phyloP scores from a whole-genome alignment of 2,329 filamentous ascomycete genomes.

The Stylonectria norvegica region DNA sequence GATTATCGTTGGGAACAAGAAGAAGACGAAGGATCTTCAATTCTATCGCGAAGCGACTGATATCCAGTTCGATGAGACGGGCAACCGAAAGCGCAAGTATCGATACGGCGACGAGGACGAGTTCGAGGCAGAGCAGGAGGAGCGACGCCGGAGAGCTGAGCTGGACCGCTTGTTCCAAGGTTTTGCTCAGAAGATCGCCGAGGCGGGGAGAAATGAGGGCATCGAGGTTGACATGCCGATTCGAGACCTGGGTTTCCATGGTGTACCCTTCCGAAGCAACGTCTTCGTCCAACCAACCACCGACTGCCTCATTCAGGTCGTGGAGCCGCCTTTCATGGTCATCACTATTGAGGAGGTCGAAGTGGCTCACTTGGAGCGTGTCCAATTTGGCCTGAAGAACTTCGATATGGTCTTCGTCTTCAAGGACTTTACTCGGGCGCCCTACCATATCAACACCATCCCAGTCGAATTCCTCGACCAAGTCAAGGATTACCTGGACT shows the following conservation, averaged over 20 bases:
- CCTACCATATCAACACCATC: conserved; percentile 95
- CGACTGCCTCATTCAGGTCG: conserved; percentile 94
- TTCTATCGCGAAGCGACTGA: conserved; percentile 98
- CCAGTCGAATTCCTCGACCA: conserved; percentile 91
- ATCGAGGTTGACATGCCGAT: conserved; percentile 96
- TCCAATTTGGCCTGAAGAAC: conserved; percentile 96
- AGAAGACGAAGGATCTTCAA: conserved; percentile 98
- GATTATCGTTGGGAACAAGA: conserved; percentile 94
- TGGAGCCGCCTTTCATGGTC: conserved; percentile 94
- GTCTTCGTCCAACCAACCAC: conserved; percentile 95
- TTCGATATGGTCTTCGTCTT: conserved; percentile 98
- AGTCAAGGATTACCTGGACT: conserved; percentile 97
- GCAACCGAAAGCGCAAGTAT: conserved; percentile 96
- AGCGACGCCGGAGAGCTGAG: conserved; percentile 83
- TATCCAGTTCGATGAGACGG: conserved; percentile 98
- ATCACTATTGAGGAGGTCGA: conserved; percentile 95
- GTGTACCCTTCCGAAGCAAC: conserved; percentile 92
- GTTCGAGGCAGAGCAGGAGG: conserved; percentile 97
- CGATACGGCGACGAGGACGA: conserved; percentile 97
- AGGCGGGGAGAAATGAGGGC: conserved; percentile 85
- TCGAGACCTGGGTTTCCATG: conserved; percentile 92
- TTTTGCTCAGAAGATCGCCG: conserved; percentile 96
- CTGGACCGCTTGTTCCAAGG: conserved; percentile 94
- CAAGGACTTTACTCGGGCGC: conserved; percentile 90
- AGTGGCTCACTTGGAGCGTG: conserved; percentile 91